phyloP scores from a whole-genome alignment of 805 yeast genomes.

The Pichia insulana region DNA sequence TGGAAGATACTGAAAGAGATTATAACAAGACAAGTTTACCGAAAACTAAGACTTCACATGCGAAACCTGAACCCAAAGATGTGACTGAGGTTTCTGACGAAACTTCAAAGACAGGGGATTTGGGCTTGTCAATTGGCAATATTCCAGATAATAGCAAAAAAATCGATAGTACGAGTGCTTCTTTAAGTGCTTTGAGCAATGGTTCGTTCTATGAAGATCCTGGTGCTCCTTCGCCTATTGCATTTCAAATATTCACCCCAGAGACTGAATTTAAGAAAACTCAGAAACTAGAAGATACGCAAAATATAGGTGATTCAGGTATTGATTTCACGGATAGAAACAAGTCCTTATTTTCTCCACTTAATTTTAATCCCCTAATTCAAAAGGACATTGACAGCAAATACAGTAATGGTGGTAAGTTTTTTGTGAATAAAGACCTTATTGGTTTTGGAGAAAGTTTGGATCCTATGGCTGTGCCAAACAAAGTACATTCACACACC shows the following conservation, averaged over 20 bases:
- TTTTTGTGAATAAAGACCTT: conserved; percentile 40
- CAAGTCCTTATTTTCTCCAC: conserved; percentile 72
- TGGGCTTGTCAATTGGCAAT: no score
- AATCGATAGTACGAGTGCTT: no score
- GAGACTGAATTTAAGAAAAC: conserved; percentile 21
- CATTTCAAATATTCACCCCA: conserved; percentile 38
- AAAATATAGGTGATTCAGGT: not conserved
- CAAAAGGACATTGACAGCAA: conserved; percentile 73
- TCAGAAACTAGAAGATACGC: conserved; percentile 8
- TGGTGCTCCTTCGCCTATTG: conserved; percentile 71
- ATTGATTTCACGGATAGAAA: conserved; percentile 31
- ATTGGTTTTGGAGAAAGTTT: not conserved
- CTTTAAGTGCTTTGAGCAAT: no score
- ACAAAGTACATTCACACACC: not conserved
- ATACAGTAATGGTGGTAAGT: conserved; percentile 85
- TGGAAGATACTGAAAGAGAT: conserved; percentile 13
- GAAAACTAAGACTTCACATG: not conserved
- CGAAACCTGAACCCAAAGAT: not conserved
- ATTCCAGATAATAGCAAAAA: no score
- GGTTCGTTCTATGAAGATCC: conserved; percentile 57
- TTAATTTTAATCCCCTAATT: conserved; percentile 72
- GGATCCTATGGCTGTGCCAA: not conserved
- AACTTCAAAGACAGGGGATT: no score
- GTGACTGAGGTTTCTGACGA: no score
- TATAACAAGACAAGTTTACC: conserved; percentile 3